Conservation (phyloP, 345 rosid genomes). For the Lepidium sativum region DNA sequence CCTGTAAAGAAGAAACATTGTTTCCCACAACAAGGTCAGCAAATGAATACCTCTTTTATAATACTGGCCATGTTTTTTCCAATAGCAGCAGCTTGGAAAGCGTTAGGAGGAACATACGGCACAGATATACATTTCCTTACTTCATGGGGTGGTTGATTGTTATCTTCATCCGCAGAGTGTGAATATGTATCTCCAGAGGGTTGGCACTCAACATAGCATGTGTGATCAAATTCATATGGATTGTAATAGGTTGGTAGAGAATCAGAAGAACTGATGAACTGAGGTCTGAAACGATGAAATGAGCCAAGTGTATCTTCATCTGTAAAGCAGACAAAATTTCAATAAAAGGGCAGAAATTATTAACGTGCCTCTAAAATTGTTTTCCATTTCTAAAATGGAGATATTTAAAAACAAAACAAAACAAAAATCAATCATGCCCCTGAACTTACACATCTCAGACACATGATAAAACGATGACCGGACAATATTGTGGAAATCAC, state of each 20-base stretch:
- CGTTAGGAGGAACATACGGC: conserved; percentile 58
- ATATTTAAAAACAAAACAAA: background rate
- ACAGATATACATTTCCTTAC: conserved; percentile 49
- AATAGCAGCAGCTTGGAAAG: conserved; percentile 44
- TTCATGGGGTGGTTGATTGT: conserved; percentile 29
- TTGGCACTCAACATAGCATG: conserved; percentile 47
- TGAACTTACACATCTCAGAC: conserved; percentile 62
- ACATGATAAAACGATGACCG: conserved; percentile 66
- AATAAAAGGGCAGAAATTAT: background rate
- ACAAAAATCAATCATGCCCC: background rate
- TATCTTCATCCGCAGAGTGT: conserved; percentile 37
- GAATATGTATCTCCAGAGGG: conserved; percentile 27
- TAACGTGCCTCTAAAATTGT: background rate
- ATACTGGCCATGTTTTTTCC: conserved; percentile 36
- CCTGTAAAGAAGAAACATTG: background rate
- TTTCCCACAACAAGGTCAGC: background rate
- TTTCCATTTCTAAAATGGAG: background rate
- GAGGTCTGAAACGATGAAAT: conserved; percentile 73
- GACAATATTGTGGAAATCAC: conserved; percentile 64
- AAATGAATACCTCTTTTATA: conserved; percentile 59
- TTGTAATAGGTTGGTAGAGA: conserved; percentile 51
- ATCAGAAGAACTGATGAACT: conserved; percentile 39
- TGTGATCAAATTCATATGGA: conserved; percentile 59
- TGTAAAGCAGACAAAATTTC: conserved; percentile 26
- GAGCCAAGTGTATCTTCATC: conserved; percentile 67